Evolutionary conservation across 2,329 filamentous ascomycete genomes (phyloP).

Genomic region (Penicillium sclerotiorum): DNA sequence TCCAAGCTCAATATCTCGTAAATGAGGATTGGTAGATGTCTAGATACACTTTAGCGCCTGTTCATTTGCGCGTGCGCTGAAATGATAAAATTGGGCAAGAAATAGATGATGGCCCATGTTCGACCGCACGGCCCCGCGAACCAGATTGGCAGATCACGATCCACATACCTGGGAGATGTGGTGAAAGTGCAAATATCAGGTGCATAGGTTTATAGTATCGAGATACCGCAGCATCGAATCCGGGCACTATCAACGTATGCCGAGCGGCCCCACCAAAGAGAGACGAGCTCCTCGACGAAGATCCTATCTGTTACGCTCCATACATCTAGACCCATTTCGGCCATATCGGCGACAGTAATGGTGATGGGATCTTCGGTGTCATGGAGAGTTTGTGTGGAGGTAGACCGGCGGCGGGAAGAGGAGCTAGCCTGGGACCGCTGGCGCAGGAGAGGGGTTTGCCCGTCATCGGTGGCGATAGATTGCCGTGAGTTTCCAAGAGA

Average conservation of each 20-base stretch:
- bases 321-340: slow-evolving; percentile 52
- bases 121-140: too few species aligned
- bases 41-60: too few species aligned
- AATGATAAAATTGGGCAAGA: too few species aligned
- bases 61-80: too few species aligned
- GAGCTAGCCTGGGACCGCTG: slow-evolving; percentile 16
- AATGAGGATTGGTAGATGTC: too few species aligned
- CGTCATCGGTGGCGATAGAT: slow-evolving; percentile 32
- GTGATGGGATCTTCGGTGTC: slow-evolving; percentile 32
- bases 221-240: slow-evolving; percentile 52
- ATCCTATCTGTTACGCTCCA: slow-evolving; percentile 51
- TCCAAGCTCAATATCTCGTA: too few species aligned
- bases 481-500: slow-evolving; percentile 28
- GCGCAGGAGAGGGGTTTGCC: slow-evolving; percentile 28
- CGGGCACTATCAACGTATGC: slow-evolving; percentile 47
- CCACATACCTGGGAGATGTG: too few species aligned
- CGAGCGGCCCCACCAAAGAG: slow-evolving; percentile 49
- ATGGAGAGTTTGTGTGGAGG: slow-evolving; percentile 2
- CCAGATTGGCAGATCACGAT: too few species aligned
- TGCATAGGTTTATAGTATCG: slow-evolving; percentile 40
- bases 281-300: slow-evolving; percentile 50
- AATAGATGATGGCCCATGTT: too few species aligned
- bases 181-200: neutral
- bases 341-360: slow-evolving; percentile 49
- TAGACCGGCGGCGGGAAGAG: neutral